A percentile compares a stretch with the other conserved stretches of the same genome.
Evolutionary conservation across 495 filamentous ascomycete genomes (phyloP).

Genomic region (Daldinia concentrica): DNA sequence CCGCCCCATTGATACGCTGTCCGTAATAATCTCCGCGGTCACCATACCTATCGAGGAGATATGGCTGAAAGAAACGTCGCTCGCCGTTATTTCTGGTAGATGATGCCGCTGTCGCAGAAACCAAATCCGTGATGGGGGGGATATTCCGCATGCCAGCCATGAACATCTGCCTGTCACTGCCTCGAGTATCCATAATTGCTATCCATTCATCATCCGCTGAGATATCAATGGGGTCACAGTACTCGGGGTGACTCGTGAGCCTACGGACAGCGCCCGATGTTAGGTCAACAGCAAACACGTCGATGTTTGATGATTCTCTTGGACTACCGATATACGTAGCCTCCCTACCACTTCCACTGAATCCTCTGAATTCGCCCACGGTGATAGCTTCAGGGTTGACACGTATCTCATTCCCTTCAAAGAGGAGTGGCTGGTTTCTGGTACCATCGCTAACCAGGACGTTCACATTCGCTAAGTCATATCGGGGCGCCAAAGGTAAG

Average conservation of each 20-base stretch:
- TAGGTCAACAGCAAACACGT: conserved; percentile 43
- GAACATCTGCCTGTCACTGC: conserved; percentile 39
- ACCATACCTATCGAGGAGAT: conserved; percentile 41
- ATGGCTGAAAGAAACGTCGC: conserved; percentile 45
- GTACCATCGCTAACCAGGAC: neutral
- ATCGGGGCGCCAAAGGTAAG: neutral
- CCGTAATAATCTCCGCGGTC: conserved; percentile 42
- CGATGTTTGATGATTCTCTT: conserved; percentile 44
- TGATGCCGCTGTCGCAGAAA: conserved; percentile 18
- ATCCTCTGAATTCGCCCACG: conserved; percentile 48
- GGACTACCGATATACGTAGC: conserved; percentile 42
- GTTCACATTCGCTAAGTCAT: neutral
- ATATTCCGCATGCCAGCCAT: conserved; percentile 45
- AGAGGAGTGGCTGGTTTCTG: neutral
- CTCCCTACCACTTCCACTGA: conserved; percentile 43
- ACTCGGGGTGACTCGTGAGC: conserved; percentile 44
- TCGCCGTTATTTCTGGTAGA: conserved; percentile 43
- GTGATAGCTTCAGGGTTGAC: conserved; percentile 17
- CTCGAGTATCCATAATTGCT: conserved; percentile 35
- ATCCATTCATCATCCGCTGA: conserved; percentile 44
- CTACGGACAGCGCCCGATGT: conserved; percentile 41
- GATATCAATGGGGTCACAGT: conserved; percentile 43
- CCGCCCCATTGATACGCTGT: conserved; percentile 41
- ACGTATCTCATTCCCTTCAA: neutral
- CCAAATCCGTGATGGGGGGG: conserved; percentile 41